Conservation (phyloP, 257 asterid species). For the Solanum chilense region DNA sequence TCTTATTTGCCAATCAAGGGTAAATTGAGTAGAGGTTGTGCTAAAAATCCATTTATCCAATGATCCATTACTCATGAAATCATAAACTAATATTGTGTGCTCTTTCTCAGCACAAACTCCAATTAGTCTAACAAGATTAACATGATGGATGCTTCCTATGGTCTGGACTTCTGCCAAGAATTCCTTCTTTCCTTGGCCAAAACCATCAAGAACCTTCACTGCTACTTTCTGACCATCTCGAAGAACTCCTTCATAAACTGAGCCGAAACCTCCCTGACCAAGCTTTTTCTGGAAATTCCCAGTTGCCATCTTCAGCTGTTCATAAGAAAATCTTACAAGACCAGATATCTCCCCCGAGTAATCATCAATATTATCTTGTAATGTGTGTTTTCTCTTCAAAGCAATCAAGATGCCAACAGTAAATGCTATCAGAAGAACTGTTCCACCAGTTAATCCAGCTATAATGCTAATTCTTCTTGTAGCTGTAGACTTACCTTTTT, state of each 20-base stretch:
- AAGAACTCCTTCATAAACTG: conserved; percentile 12
- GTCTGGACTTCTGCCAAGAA: conserved; percentile 16
- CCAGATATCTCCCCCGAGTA: conserved; percentile 10
- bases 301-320: conserved; percentile 4
- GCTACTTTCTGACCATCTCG: conserved; percentile 12
- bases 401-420: neutral
- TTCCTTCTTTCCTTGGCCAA: conserved; percentile 13
- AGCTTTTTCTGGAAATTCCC: conserved; percentile 7
- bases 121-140: conserved; percentile 12
- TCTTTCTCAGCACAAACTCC: conserved; percentile 19
- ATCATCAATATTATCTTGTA: conserved; percentile 9
- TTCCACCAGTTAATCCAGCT: neutral
- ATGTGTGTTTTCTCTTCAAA: neutral
- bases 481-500: neutral
- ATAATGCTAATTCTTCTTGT: neutral
- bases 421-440: neutral
- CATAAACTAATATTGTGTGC: conserved; percentile 15
- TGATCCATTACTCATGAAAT: conserved; percentile 18
- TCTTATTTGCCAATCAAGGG: conserved; percentile 10
- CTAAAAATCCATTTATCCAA: conserved; percentile 14
- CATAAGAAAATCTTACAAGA: conserved; percentile 4
- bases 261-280: conserved; percentile 18
- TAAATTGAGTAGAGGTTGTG: neutral
- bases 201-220: conserved; percentile 17
- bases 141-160: conserved; percentile 16